Base-by-base conservation (phyloP, 208 protist species). In the Novymonas esmeraldas region DNA sequence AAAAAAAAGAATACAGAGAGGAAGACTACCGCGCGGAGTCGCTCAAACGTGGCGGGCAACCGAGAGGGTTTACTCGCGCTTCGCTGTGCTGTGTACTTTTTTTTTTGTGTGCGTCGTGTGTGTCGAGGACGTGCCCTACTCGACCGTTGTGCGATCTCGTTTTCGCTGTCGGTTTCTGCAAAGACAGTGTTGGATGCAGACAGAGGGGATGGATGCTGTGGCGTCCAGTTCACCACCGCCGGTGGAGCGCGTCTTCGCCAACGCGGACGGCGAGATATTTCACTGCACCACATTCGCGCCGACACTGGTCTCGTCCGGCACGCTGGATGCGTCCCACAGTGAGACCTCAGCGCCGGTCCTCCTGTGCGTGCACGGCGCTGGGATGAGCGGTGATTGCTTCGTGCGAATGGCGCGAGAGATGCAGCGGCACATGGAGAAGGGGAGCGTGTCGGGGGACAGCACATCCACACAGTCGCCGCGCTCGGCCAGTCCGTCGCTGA, bases 301-400 rank as follows among this genome's bases (percentile, higher is more conserved):
- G 2, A 31, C 48, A 9, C n/a, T n/a, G n/a, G n/a, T n/a, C n/a
- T 44, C 14, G 49, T 34, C 34, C 13, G 39, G 34, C 34, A 0
- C 13, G 36, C 33, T 22, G 11, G 6, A 29, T 22, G 20, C n/a
- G 22, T 26, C 36, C 11, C 13, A 2, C n/a, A 29, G 44, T 0
- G 54, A 59, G 3, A 45, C 31, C 16, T 22, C 57, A 6, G 36
- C 56, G 11, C 85, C 87, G 14, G 80, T 94, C n/a, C 66, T 98
- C 0, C 79, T 98, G 14, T 95, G 90, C 65, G 76, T 97, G 22
- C 94, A 98, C 72, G 94, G 94, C 20, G 94, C 89, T 10, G 94
- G 94, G 16, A 91, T 96, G 81, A 87, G 84, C 68, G 76, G 78
- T 29, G 84, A 91, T 22, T 85, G 67, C 66, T 98, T 90, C 64